Percentiles rank a stretch among this genome's conserved stretches.
Conservation (phyloP, 805 yeast genomes). For the Ogataea methanolica region DNA sequence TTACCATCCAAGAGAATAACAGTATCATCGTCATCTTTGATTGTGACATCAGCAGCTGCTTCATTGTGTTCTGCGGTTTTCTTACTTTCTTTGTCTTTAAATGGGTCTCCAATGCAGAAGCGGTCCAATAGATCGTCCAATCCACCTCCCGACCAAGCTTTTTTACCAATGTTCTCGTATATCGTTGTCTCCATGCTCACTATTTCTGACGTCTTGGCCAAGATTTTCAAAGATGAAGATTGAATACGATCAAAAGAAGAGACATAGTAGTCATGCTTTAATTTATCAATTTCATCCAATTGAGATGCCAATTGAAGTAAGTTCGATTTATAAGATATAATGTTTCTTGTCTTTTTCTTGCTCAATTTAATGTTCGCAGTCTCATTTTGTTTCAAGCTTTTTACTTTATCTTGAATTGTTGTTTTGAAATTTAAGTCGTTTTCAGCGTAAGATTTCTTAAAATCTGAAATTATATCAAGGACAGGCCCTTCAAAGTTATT, state of each 20-base stretch:
- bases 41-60: slow-evolving; percentile 1
- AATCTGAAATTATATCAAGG: slow-evolving; percentile 36
- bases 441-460: slow-evolving; percentile 37
- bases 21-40: background rate
- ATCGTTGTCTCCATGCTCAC: slow-evolving; percentile 79
- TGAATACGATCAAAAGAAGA: slow-evolving; percentile 59
- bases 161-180: slow-evolving; percentile 73
- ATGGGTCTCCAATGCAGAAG: slow-evolving; percentile 8
- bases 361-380: slow-evolving; percentile 54
- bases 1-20: too few species aligned
- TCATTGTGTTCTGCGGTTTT: slow-evolving; percentile 2
- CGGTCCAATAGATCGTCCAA: slow-evolving; percentile 45
- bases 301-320: slow-evolving; percentile 65
- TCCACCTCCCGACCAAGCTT: slow-evolving; percentile 88
- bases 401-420: slow-evolving; percentile 48
- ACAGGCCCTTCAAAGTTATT: slow-evolving; percentile 55
- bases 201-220: slow-evolving; percentile 54
- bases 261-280: slow-evolving; percentile 72
- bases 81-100: slow-evolving; percentile 10
- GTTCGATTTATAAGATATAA: slow-evolving; percentile 63
- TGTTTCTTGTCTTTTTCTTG: slow-evolving; percentile 56
- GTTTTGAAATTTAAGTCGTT: slow-evolving; percentile 52
- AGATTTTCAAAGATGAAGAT: slow-evolving; percentile 50
- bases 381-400: slow-evolving; percentile 55
- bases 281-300: slow-evolving; percentile 70